Conservation (phyloP, 768 basidiomycete species). For the Punctularia strigosozonata region DNA sequence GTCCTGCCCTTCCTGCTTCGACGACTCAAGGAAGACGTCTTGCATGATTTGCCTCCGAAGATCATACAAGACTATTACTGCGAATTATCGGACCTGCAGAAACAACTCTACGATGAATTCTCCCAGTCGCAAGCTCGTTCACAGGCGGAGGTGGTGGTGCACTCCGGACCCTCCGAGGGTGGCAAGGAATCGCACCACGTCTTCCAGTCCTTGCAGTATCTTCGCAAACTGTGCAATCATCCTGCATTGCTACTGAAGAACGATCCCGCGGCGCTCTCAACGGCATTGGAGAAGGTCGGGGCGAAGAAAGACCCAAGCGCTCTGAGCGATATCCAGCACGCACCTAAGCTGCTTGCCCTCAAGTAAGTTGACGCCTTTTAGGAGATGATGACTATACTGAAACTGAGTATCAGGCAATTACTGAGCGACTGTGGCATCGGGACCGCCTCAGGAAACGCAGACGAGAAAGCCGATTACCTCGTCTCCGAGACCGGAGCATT, state of each 20-base stretch:
- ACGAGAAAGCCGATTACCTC: conserved; percentile 52
- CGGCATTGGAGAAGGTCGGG: conserved; percentile 46
- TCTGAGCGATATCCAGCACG: conserved; percentile 76
- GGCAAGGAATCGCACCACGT: conserved; percentile 73
- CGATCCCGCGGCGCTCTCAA: conserved; percentile 42
- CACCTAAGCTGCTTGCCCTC: conserved; percentile 87
- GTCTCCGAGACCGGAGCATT: conserved; percentile 43
- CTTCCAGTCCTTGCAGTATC: conserved; percentile 94
- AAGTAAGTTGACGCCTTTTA: conserved; percentile 36
- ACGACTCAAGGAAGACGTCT: conserved; percentile 93
- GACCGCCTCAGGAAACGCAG: conserved; percentile 38
- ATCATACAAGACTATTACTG: conserved; percentile 99
- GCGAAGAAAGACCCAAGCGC: conserved; percentile 25
- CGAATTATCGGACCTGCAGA: conserved; percentile 91
- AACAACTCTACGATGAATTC: conserved; percentile 90
- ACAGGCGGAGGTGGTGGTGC: conserved; percentile 55
- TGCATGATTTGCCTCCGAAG: conserved; percentile 93
- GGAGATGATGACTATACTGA: no score
- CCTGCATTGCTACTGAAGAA: conserved; percentile 83
- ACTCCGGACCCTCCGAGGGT: conserved; percentile 27
- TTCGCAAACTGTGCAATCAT: conserved; percentile 96
- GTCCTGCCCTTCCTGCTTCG: conserved; percentile 96
- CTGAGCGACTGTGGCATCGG: conserved; percentile 94
- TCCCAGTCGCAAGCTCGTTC: conserved; percentile 61
- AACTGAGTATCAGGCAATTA: conserved; percentile 56